A percentile compares a stretch with the other conserved stretches of the same genome.
phyloP scores from a whole-genome alignment of 345 rosid genomes.

The Pistacia vera region DNA sequence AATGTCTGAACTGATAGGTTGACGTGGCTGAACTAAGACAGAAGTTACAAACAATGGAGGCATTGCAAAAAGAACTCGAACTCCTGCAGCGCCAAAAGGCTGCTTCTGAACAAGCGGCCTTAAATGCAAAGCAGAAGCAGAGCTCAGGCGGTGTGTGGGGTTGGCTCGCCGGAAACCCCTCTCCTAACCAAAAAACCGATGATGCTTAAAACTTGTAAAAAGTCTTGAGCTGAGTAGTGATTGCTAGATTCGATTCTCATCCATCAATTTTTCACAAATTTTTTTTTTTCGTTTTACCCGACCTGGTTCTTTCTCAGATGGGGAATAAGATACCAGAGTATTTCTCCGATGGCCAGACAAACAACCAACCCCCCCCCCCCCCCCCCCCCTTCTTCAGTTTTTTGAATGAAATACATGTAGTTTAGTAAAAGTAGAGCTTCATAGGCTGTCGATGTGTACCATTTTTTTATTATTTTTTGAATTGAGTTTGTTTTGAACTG shows the following conservation, averaged over 20 bases:
- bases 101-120: conserved; percentile 89
- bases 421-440: conserved; percentile 2
- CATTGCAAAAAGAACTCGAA: conserved; percentile 86
- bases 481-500: conserved; percentile 13
- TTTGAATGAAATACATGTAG: conserved; percentile 28
- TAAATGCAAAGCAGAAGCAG: conserved; percentile 69
- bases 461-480: not conserved
- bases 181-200: conserved; percentile 32
- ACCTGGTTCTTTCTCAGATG: conserved; percentile 23
- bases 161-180: conserved; percentile 93
- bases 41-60: conserved; percentile 86
- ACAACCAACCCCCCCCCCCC: not conserved
- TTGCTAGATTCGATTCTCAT: conserved; percentile 21
- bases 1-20: conserved; percentile 56
- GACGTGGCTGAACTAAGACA: conserved; percentile 96
- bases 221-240: not conserved
- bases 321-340: conserved; percentile 28
- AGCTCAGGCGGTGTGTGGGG: conserved; percentile 96
- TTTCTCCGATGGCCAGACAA: conserved; percentile 8
- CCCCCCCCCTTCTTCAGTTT: not conserved
- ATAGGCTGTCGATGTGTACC: not conserved
- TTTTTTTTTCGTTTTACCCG: conserved; percentile 1
- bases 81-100: conserved; percentile 95
- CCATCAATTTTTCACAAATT: conserved; percentile 14
- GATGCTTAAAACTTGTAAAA: conserved; percentile 32